phyloP scores from a whole-genome alignment of 1,284 basidiomycete species.

The Heterobasidion occidentale region DNA sequence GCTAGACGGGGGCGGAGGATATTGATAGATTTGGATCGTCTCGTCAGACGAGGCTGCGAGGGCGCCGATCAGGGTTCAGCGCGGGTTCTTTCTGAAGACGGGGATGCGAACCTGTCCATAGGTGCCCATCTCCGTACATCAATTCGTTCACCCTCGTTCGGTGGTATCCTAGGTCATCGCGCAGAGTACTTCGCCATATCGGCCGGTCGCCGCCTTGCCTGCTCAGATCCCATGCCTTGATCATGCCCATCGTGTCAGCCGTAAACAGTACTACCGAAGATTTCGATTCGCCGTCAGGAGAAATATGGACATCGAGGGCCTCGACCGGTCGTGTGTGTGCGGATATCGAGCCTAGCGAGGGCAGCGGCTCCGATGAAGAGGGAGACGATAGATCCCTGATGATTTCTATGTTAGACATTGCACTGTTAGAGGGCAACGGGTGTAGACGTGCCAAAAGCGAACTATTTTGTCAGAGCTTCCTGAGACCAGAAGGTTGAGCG shows the following conservation, averaged over 20 bases:
- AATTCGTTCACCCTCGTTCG: slow-evolving; percentile 79
- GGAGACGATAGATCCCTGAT: slow-evolving; percentile 50
- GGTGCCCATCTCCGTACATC: slow-evolving; percentile 49
- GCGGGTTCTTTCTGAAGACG: background rate
- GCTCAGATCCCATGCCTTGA: slow-evolving; percentile 66
- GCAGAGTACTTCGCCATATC: slow-evolving; percentile 46
- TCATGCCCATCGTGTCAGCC: slow-evolving; percentile 81
- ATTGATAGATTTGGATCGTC: slow-evolving; percentile 54
- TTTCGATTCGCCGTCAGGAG: slow-evolving; percentile 24
- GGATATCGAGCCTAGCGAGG: slow-evolving; percentile 56
- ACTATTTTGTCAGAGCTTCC: slow-evolving; percentile 89
- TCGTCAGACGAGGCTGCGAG: slow-evolving; percentile 78
- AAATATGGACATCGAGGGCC: slow-evolving; percentile 42
- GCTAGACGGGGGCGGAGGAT: slow-evolving; percentile 21
- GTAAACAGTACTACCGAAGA: slow-evolving; percentile 48
- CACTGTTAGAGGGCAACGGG: background rate
- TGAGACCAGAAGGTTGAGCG: slow-evolving; percentile 65
- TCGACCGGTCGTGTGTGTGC: slow-evolving; percentile 70
- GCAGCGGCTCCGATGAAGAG: slow-evolving; percentile 34
- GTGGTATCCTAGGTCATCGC: slow-evolving; percentile 60
- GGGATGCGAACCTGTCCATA: slow-evolving; percentile 75
- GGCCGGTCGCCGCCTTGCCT: slow-evolving; percentile 27
- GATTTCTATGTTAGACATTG: background rate
- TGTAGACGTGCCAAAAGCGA: slow-evolving; percentile 66
- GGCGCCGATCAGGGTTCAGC: background rate